phyloP scores from a whole-genome alignment of 176 grass and related monocot genomes.

The Elaeis guineensis region DNA sequence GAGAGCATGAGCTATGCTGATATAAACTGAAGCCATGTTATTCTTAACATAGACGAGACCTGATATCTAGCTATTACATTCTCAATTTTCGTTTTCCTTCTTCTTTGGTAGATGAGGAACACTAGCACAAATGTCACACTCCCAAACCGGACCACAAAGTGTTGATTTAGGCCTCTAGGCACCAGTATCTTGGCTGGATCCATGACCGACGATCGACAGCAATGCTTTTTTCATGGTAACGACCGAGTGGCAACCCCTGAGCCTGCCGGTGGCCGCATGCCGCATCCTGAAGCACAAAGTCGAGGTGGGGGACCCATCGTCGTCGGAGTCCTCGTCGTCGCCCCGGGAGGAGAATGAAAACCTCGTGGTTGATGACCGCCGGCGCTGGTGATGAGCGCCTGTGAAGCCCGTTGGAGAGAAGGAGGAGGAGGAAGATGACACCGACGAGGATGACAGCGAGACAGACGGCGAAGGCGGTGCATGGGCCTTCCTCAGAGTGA shows the following conservation, averaged over 20 bases:
- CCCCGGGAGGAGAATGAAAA: slow-evolving; percentile 29
- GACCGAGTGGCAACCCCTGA: slow-evolving; percentile 31
- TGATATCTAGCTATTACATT: no score
- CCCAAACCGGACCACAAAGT: no score
- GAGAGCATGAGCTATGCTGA: no score
- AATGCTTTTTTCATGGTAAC: slow-evolving; percentile 32
- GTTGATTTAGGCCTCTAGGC: no score
- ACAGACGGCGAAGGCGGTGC: slow-evolving; percentile 13
- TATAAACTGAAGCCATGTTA: no score
- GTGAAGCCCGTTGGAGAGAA: slow-evolving; percentile 13
- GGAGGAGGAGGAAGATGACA: slow-evolving; percentile 22
- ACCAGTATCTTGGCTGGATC: slow-evolving; percentile 1
- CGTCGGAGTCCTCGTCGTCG: slow-evolving; percentile 20
- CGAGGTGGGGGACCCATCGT: slow-evolving; percentile 3
- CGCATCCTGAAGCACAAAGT: slow-evolving; percentile 39
- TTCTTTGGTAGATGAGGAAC: neutral
- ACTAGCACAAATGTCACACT: neutral
- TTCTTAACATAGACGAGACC: no score
- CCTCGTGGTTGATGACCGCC: neutral
- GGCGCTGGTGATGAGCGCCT: neutral
- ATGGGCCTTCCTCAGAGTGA: slow-evolving; percentile 30
- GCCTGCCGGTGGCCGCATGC: slow-evolving; percentile 27
- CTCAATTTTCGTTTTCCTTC: neutral
- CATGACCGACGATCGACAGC: slow-evolving; percentile 12
- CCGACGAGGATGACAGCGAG: slow-evolving; percentile 14